Evolutionary conservation across 1,139 yeast genomes (phyloP), one percentile per base, ranked within the genome.

Genomic region (Scheffersomyces segobiensis): DNA sequence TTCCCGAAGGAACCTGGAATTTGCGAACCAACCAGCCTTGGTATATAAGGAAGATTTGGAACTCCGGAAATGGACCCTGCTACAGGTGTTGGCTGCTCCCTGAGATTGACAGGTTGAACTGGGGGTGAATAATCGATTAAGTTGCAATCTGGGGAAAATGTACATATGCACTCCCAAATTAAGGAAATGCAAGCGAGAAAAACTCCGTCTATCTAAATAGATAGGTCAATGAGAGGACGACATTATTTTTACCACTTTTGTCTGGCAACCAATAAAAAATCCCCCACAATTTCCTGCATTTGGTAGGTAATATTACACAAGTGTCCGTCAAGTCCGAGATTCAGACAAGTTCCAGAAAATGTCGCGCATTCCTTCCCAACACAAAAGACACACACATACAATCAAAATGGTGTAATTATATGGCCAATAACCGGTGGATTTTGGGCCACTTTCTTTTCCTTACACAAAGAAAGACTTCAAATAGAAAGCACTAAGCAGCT

Each of bases 281-380:
- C 42, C 42, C 42, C 42, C 42, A 32, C 42, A 32, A 32, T 32
- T 32, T 32, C 42, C 42, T 32, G 42, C 42, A 32, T 14, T 32
- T 32, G 42, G 12, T 17, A 32, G 8, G 42, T 32, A 32, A 32
- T 32, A 32, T 32, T 32, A 32, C 42, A 32, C 42, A 48, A 48
- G 24, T 48, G 50, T 14, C 50, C 50, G 26, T 20, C 50, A 48
- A 48, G 50, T 48, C 50, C 50, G 50, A 48, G 50, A 48, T 48
- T 48, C 42, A 32, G 42, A 32, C 42, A 32, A 32, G 17, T 32
- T 32, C 42, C 42, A 14, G 42, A 10, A 32, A 32, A 32, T 32
- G 42, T 32, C 42, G 42, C 42, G 42, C 42, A 32, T 32, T 32
- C 42, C 42, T 32, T 14, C 42, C 42, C 42, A 17, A 32, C 42